Conservation (phyloP, 345 rosid genomes). For the Citrus reticulata region DNA sequence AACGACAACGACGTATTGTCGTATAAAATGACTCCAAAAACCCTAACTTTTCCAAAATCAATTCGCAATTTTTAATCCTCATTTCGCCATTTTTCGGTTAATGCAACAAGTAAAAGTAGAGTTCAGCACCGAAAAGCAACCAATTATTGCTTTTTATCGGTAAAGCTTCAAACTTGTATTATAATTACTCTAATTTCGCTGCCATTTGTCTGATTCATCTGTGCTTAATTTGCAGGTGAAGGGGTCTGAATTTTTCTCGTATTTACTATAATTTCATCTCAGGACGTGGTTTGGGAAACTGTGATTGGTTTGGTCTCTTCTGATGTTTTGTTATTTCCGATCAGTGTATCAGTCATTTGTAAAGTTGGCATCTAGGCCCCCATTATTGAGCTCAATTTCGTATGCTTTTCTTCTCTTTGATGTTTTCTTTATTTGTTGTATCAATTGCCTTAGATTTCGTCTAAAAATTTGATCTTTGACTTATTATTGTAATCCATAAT, state of each 20-base stretch:
- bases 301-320: constrained; percentile 40
- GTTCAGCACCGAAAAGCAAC: constrained; percentile 19
- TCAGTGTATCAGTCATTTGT: constrained; percentile 44
- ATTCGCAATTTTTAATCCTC: not conserved
- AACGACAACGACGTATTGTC: not conserved
- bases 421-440: constrained; percentile 71
- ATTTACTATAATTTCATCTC: not conserved
- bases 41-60: not conserved
- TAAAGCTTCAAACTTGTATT: constrained; percentile 3
- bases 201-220: constrained; percentile 18
- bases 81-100: constrained; percentile 9
- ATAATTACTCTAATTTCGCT: not conserved
- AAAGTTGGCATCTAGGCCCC: constrained; percentile 39
- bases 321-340: constrained; percentile 72
- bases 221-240: constrained; percentile 26
- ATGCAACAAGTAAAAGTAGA: constrained; percentile 8
- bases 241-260: not conserved
- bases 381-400: constrained; percentile 43
- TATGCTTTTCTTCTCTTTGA: constrained; percentile 59
- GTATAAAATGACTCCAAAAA: not conserved
- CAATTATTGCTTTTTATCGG: constrained; percentile 13
- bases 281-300: constrained; percentile 20
- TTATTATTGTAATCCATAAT: not conserved
- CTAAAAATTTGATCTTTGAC: constrained; percentile 57
- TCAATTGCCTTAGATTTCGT: constrained; percentile 77